Base-by-base conservation (phyloP, 768 basidiomycete genomes). In the Serendipita vermifera region DNA sequence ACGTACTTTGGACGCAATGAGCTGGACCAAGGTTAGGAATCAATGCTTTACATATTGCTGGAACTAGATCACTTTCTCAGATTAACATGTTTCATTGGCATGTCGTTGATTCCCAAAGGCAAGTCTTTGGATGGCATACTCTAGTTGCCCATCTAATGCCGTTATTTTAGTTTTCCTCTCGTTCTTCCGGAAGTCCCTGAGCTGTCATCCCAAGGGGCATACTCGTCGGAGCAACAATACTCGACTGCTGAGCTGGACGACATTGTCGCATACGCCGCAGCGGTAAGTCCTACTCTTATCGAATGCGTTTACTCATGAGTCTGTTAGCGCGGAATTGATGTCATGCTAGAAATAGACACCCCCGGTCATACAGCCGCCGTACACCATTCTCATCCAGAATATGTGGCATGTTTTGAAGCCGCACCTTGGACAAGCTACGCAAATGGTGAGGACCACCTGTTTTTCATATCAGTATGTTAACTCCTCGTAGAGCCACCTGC, bases 41-140 rank as follows among this genome's bases (percentile, higher is more conserved):
- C 26, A 64, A 15, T 5, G 14, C 33, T 4, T n/a, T 15, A 57
- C 53, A 2, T 56, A 7, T 17, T 7, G 56, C 56, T 7, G 55
- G 56, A 13, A 36, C 54, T 24, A 57, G 59, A 13, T 55, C 57
- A 39, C 38, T 31, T 38, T 38, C 29, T 17, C 43, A 82, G 80
- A 76, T 87, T 48, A 88, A 82, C 66, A 79, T 77, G 1, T 77
- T 91, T 62, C 86, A 91, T 60, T 91, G 87, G 88, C 89, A 91
- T 63, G 73, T 87, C 57, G 80, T 80, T 33, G 89, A 92, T 67
- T 79, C 81, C 55, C 86, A 91, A 62, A 51, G 46, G 46, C 32
- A 64, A 65, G 2, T 22, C 24, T 29, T n/a, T 7, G 9, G 5
- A 31, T 22, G n/a, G 7, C 46, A 26, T 24, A 51, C 5, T n/a